Percentiles rank a stretch among this genome's conserved stretches.
Evolutionary conservation across 2,329 filamentous ascomycete species (phyloP).

Genomic region (Trichoderma arundinaceum): DNA sequence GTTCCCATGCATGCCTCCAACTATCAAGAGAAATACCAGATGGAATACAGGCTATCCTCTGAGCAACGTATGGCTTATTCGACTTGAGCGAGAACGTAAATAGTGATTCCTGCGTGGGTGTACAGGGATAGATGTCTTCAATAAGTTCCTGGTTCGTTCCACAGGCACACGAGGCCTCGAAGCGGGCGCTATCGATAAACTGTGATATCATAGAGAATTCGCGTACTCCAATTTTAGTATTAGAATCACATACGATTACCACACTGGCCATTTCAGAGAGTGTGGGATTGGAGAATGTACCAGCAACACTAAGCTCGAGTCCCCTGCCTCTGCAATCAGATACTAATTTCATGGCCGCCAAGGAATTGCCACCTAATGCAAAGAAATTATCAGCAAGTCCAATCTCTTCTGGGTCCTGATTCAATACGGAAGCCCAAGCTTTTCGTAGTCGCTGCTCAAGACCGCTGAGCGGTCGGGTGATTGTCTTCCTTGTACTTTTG

Average conservation of each 20-base stretch:
- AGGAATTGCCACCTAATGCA: conserved; percentile 52
- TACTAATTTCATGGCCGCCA: conserved; percentile 52
- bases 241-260: background rate
- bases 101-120: conserved; percentile 45
- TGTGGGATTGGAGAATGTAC: conserved; percentile 24
- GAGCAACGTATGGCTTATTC: conserved; percentile 43
- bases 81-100: conserved; percentile 45
- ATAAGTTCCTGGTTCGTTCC: conserved; percentile 31
- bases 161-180: conserved; percentile 1
- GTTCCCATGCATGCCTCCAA: conserved; percentile 42
- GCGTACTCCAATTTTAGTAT: background rate
- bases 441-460: background rate
- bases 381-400: conserved; percentile 48
- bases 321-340: conserved; percentile 4
- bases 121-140: conserved; percentile 46
- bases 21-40: conserved; percentile 34
- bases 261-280: conserved; percentile 22
- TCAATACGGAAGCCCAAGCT: background rate
- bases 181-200: background rate
- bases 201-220: conserved; percentile 9
- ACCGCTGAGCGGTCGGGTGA: conserved; percentile 1
- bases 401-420: conserved; percentile 33
- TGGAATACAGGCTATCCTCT: conserved; percentile 37
- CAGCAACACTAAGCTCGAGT: conserved; percentile 12
- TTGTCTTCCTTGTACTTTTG: conserved; percentile 33